Base-by-base conservation (phyloP, 176 grass and related monocot species). In the Phoenix roebelenii region DNA sequence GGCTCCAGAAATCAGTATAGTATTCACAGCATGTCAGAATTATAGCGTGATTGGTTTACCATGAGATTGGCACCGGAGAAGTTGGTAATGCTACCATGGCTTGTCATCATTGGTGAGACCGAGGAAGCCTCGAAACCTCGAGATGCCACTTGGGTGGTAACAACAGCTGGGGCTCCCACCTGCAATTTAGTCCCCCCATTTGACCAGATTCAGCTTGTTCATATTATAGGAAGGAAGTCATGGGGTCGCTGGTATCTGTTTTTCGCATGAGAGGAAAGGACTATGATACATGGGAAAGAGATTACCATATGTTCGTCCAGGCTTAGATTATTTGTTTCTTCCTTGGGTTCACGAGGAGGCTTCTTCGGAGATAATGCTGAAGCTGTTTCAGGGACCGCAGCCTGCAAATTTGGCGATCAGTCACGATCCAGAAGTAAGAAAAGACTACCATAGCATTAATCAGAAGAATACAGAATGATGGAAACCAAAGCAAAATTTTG, bases 381-480 rank as follows among this genome's bases (percentile, higher is more conserved):
- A 23, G 19, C 1, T 44, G 35, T 14, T 64, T 64, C 44, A 6
- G 10, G 5, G 4, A 24, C 20, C 10, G 22, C 5, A 17, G 39
- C 18, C 61, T 64, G 61, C 30, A 64, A 50, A 51, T 16, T 44
- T 44, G 35, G 35, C 12, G 7, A 44, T 3, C 10, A 14, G 35
- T 14, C 19, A 52, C 25, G 16, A 25, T 6, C 23, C 28, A 26
- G 57, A 4, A 14, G 18, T 15, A 55, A 28, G 12, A 19, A 29
- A 58, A 51, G 20, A 29, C 28, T 1, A 5, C 28, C 0, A 29
- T 29, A 6, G 28, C 28, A 30, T 30, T 30, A 30, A 7, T 22
- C 22, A 48, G 3, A 59, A 0, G 20, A 73, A 69, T 10, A 67
- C 76, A 53, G 76, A 28, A 7, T 60, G 32, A 7, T 5, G 23